Conservation (phyloP, 2,329 filamentous ascomycete genomes). For the Akanthomyces uredinophilus region DNA sequence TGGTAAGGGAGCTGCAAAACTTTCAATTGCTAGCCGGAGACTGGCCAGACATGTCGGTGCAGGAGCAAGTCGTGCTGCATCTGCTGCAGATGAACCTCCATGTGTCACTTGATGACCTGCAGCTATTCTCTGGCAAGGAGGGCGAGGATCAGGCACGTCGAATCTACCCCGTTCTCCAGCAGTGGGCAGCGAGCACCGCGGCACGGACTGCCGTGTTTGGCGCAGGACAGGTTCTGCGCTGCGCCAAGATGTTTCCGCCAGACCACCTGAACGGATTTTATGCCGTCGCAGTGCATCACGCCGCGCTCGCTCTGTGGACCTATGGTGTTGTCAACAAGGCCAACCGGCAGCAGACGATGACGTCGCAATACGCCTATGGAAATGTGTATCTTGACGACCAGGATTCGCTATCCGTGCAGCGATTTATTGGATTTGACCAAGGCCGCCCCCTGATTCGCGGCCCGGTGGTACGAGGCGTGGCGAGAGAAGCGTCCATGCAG, state of each 20-base stretch:
- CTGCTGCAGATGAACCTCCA: constrained; percentile 60
- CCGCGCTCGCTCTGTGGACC: constrained; percentile 62
- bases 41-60: constrained; percentile 39
- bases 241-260: constrained; percentile 49
- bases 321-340: constrained; percentile 56
- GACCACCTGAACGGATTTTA: constrained; percentile 59
- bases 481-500: constrained; percentile 39
- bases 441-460: constrained; percentile 48
- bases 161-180: constrained; percentile 52
- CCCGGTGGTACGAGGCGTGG: constrained; percentile 23
- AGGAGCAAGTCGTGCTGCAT: constrained; percentile 45
- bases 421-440: constrained; percentile 53
- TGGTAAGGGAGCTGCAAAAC: constrained; percentile 51
- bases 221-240: constrained; percentile 61
- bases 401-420: constrained; percentile 46
- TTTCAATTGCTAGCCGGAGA: constrained; percentile 40
- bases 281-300: constrained; percentile 65
- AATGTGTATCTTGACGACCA: constrained; percentile 52
- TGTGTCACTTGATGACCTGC: constrained; percentile 59
- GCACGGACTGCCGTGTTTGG: constrained; percentile 61
- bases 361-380: constrained; percentile 30
- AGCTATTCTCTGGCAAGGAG: constrained; percentile 63
- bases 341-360: constrained; percentile 26
- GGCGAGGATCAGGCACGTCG: constrained; percentile 59
- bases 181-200: constrained; percentile 52